Evolutionary conservation across 108 stramenopile species (phyloP).

Genomic region (Nitzschia palea): DNA sequence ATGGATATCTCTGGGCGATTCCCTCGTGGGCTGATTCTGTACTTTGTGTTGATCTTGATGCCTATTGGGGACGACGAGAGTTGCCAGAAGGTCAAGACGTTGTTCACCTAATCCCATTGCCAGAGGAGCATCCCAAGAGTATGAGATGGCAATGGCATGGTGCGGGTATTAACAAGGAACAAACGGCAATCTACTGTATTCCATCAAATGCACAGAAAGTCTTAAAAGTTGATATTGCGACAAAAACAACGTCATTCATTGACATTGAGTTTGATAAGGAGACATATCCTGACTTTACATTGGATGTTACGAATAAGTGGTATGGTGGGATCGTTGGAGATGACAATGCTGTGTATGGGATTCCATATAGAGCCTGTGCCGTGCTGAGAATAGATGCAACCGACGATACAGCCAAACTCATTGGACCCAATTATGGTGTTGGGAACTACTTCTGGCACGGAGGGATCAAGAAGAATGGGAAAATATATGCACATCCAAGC

Average conservation of each 20-base stretch:
- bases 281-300: constrained; percentile 44
- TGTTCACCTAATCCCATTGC: constrained; percentile 46
- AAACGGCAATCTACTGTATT: constrained; percentile 83
- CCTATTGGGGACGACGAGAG: constrained; percentile 52
- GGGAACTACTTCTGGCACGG: constrained; percentile 85
- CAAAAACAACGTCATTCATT: constrained; percentile 63
- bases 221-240: constrained; percentile 68
- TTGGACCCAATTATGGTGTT: constrained; percentile 69
- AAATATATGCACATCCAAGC: constrained; percentile 76
- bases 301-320: constrained; percentile 73
- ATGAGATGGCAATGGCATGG: constrained; percentile 88
- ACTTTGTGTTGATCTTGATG: constrained; percentile 64
- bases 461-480: constrained; percentile 59
- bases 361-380: constrained; percentile 65
- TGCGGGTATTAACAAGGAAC: constrained; percentile 66
- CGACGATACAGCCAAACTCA: constrained; percentile 49
- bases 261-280: constrained; percentile 42
- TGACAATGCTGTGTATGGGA: constrained; percentile 78
- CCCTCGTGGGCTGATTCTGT: constrained; percentile 67
- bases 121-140: constrained; percentile 41
- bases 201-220: constrained; percentile 78
- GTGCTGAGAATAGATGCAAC: constrained; percentile 71
- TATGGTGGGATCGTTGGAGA: constrained; percentile 71
- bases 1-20: constrained; percentile 81
- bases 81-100: constrained; percentile 36